Evolutionary conservation across 805 yeast genomes (phyloP), one percentile per base, ranked within the genome.

Genomic region (Isabelozyma pseudorhagii): DNA sequence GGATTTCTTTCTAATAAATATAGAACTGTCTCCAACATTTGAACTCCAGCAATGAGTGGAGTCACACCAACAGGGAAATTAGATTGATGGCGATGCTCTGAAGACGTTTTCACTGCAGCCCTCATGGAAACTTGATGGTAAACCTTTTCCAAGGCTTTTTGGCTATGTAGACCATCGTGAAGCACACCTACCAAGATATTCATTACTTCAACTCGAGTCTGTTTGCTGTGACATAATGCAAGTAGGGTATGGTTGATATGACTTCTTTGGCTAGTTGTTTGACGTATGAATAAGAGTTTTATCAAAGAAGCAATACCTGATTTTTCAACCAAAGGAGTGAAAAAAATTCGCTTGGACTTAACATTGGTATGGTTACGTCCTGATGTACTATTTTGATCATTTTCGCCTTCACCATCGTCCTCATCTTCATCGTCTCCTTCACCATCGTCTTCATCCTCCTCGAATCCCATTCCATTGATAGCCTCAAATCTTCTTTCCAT

Each of bases 271-370:
- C 70, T 74, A 57, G 80, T 78, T 1, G 83, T 77, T 55, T 85
- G 88, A 0, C 96, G 92, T 18, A 87, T 74, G 67, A 87, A 92
- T 2, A 89, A 70, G 44, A 89, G 73, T 51, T 90, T 78, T 48
- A 89, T 63, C 38, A 92, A 57, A 0, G 96, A 78, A 4, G 94
- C 84, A 46, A 88, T 81, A 9, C 96, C 96, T 5, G 81, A 68
- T 45, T 82, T 78, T 58, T 92, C 97, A 48, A 89, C 75, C 54
- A 92, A 66, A 2, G 96, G 88, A 2, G 87, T 74, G 63, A 79
- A 77, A 61, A 68, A 81, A 2, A 75, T 63, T 55, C 72, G 72
- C 49, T 68, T 67, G 29, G 63, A 60, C n/a, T 45, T 50, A 40
- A 54, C 59, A 29, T 53, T 53, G 17, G 49, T 48, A 31, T 11